Conservation (phyloP, 306 rosid species). For the Cucumis hystrix region DNA sequence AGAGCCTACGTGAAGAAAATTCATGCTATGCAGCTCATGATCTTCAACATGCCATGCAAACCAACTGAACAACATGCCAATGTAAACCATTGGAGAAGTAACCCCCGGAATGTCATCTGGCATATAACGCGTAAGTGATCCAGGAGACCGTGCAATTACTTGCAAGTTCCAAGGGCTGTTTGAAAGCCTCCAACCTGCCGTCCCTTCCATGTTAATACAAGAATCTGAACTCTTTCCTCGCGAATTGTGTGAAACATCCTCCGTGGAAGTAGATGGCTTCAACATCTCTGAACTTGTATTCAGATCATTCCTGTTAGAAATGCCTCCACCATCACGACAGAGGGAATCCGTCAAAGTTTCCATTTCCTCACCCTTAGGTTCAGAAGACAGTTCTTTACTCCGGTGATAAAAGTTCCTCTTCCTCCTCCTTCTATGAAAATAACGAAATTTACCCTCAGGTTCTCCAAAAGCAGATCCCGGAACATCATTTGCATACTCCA, state of each 20-base stretch:
- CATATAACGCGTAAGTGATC: slow-evolving; percentile 98
- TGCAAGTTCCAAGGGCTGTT: slow-evolving; percentile 99
- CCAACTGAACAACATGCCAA: slow-evolving; percentile 99
- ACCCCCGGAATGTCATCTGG: slow-evolving; percentile 98
- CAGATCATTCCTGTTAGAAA: slow-evolving; percentile 15
- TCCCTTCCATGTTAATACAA: slow-evolving; percentile 56
- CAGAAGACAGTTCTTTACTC: slow-evolving; percentile 28
- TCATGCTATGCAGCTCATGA: slow-evolving; percentile 99
- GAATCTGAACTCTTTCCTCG: slow-evolving; percentile 38
- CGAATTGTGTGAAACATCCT: slow-evolving; percentile 34
- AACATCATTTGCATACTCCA: slow-evolving; percentile 96
- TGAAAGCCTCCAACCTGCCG: slow-evolving; percentile 97
- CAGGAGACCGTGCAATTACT: slow-evolving; percentile 87
- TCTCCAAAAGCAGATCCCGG: slow-evolving; percentile 97
- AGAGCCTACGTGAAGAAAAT: slow-evolving; percentile 88
- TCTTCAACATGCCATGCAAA: slow-evolving; percentile 99
- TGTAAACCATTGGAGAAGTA: slow-evolving; percentile 96
- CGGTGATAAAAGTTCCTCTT: slow-evolving; percentile 62
- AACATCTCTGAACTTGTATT: slow-evolving; percentile 22
- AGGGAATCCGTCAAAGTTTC: slow-evolving; percentile 11
- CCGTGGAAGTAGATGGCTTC: slow-evolving; percentile 22
- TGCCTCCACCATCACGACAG: slow-evolving; percentile 14
- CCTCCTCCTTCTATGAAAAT: slow-evolving; percentile 52
- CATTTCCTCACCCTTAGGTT: slow-evolving; percentile 26
- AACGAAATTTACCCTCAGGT: slow-evolving; percentile 53